phyloP scores from a whole-genome alignment of 257 asterid genomes.

The Solanum chilense region DNA sequence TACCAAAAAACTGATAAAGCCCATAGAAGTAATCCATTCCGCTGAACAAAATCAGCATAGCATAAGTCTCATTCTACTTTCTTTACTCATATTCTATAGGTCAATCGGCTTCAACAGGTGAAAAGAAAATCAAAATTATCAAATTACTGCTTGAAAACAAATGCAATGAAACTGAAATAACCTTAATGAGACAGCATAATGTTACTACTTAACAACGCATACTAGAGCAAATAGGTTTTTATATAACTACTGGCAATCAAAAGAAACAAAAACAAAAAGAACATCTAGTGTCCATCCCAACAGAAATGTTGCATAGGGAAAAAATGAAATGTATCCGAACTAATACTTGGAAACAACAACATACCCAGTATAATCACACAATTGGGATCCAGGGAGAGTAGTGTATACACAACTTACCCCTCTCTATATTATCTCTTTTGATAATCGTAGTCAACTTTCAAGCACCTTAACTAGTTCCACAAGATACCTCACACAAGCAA shows the following conservation, averaged over 20 bases:
- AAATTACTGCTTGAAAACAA: neutral
- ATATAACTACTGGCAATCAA: neutral
- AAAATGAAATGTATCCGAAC: neutral
- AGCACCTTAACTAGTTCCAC: neutral
- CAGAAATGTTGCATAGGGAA: neutral
- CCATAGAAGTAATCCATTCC: neutral
- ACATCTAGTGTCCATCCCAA: neutral
- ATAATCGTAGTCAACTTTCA: too few species aligned
- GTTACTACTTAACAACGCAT: neutral
- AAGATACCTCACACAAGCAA: neutral
- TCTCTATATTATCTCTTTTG: neutral
- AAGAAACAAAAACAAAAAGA: neutral
- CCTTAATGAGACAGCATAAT: neutral
- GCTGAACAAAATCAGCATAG: neutral
- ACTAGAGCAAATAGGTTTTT: neutral
- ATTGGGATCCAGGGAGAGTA: neutral
- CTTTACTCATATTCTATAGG: neutral
- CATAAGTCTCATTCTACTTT: neutral
- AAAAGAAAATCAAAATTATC: neutral
- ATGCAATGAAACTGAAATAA: neutral
- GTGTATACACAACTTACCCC: neutral
- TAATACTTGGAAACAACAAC: neutral
- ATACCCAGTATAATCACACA: neutral
- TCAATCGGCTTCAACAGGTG: neutral
- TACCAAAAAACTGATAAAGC: too few species aligned